Conservation (phyloP, 2,329 filamentous ascomycete species). For the Trichoderma citrinoviride region DNA sequence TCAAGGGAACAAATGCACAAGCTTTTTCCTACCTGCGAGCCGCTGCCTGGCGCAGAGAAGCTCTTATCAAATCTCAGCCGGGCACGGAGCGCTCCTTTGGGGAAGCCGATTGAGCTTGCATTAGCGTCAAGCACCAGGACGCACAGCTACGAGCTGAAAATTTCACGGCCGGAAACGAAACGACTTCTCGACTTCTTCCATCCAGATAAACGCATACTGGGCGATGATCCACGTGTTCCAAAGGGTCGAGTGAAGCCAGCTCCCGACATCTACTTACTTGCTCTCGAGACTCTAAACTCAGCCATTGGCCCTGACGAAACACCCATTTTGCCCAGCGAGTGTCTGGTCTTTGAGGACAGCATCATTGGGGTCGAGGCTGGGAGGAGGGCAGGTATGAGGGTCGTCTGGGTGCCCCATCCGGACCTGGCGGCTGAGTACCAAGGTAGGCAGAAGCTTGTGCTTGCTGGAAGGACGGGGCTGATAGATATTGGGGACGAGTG, state of each 20-base stretch:
- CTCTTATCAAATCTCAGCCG: not conserved
- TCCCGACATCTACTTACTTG: constrained; percentile 70
- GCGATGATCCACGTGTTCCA: not conserved
- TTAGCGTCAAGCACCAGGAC: not conserved
- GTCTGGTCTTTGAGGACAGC: constrained; percentile 72
- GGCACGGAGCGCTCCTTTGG: not conserved
- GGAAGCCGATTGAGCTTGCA: not conserved
- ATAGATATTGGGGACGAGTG: constrained; percentile 29
- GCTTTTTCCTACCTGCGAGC: not conserved
- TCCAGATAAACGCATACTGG: not conserved
- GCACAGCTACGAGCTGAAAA: not conserved
- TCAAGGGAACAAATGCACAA: not conserved
- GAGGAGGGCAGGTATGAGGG: constrained; percentile 69
- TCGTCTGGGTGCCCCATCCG: constrained; percentile 68
- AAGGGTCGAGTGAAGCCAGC: constrained; percentile 65
- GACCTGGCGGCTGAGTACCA: constrained; percentile 45
- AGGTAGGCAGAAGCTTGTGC: constrained; percentile 22
- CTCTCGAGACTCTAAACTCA: constrained; percentile 62
- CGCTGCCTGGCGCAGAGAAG: constrained; percentile 1
- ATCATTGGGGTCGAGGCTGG: constrained; percentile 70
- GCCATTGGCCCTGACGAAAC: constrained; percentile 47
- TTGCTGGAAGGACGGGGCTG: constrained; percentile 26
- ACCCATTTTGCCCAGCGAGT: constrained; percentile 60
- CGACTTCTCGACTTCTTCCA: not conserved
- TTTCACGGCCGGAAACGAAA: not conserved